Base-by-base conservation (phyloP, 768 basidiomycete species). In the Dioszegia hungarica region DNA sequence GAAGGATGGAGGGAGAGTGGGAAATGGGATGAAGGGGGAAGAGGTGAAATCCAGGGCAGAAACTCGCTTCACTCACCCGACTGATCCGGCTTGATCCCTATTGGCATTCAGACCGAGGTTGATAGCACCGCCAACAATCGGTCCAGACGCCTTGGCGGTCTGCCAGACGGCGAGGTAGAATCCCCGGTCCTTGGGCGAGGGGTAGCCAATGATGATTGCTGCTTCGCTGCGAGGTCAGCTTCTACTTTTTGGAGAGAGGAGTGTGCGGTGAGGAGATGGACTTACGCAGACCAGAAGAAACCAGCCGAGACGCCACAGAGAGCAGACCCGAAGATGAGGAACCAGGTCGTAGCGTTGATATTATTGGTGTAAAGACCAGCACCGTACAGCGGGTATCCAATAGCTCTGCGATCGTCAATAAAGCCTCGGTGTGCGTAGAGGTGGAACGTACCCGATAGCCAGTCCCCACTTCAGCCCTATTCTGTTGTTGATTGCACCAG, bases 151-250 rank as follows among this genome's bases (percentile, higher is more conserved):
- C 41, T 62, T 61, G 44, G 57, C 59, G 46, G 59, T 60, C 34
- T 71, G 66, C 73, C 73, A 75, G 20, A 61, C 43, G 9, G 69
- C 71, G 3, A 70, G 62, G 43, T 63, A 71, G 34, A 65, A 46
- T 24, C 68, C 72, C 49, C 67, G 43, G 46, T 70, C 63, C 19
- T 56, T 58, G 1, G 63, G 61, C 36, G 60, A 58, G 1, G 72
- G 72, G 51, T 73, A 75, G 1, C 74, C 74, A 27, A 75, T 62
- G 43, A 70, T 64, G 43, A 75, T 65, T 0, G 74, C 70, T 0
- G 68, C 71, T 44, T 72, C 70, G 17, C 63, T 64, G 36, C 14
- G 1, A 10, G n/a, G 34, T 33, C 54, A 55, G 14, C 38, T 38
- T 25, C 22, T 33, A 11, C 17, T 6, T 19, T 10, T 9, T 37